Evolutionary conservation across 2,329 filamentous ascomycete species (phyloP).

Genomic region (Paraconiothyrium brasiliense): DNA sequence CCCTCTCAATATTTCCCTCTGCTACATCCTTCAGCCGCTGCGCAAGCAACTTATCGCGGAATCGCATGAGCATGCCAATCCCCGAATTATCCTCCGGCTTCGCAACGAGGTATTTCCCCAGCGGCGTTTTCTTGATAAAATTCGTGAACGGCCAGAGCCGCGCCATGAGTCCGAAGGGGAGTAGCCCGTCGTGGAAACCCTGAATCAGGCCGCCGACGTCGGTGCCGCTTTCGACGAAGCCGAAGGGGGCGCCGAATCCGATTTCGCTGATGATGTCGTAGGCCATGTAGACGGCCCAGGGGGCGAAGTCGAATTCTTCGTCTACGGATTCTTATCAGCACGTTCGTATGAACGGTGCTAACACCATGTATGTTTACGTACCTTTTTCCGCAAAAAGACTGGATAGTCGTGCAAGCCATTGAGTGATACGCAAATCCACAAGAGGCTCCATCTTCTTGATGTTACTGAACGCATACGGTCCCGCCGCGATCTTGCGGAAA

Average conservation of each 20-base stretch:
- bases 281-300: slow-evolving; percentile 62
- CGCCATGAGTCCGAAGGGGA: slow-evolving; percentile 62
- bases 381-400: slow-evolving; percentile 57
- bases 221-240: slow-evolving; percentile 62
- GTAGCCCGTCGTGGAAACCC: slow-evolving; percentile 63
- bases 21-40: slow-evolving; percentile 61
- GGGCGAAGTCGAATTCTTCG: slow-evolving; percentile 62
- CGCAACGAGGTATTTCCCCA: slow-evolving; percentile 63
- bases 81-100: slow-evolving; percentile 63
- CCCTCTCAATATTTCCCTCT: slow-evolving; percentile 55
- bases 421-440: slow-evolving; percentile 60
- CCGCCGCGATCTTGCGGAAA: slow-evolving; percentile 64
- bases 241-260: slow-evolving; percentile 65
- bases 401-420: slow-evolving; percentile 62
- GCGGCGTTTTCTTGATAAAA: slow-evolving; percentile 63
- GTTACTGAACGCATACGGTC: slow-evolving; percentile 65
- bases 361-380: slow-evolving; percentile 25
- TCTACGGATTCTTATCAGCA: background rate
- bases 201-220: slow-evolving; percentile 62
- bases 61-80: slow-evolving; percentile 66
- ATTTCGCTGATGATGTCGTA: slow-evolving; percentile 68
- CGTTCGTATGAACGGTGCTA: no score
- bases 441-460: slow-evolving; percentile 68
- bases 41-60: slow-evolving; percentile 63
- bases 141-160: slow-evolving; percentile 64